Percentiles rank a stretch among this genome's conserved stretches.
Evolutionary conservation across 176 grass and related monocot species (phyloP).

Genomic region (Phoenix dactylifera): DNA sequence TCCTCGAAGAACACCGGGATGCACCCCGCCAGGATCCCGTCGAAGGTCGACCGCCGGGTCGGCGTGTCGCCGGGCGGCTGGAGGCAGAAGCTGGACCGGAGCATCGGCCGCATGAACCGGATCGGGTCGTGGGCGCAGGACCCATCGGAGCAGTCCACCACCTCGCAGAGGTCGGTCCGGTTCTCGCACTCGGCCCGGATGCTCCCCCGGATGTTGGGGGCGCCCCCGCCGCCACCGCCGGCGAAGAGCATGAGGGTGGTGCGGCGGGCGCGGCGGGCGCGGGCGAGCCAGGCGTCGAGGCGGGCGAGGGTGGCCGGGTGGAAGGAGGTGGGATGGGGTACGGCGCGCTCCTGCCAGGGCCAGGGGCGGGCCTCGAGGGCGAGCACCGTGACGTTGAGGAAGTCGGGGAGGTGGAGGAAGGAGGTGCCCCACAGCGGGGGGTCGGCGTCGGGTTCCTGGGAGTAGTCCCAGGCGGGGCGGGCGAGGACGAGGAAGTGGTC

Average conservation of each 20-base stretch:
- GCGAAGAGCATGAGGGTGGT: constrained; percentile 43
- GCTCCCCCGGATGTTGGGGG: constrained; percentile 43
- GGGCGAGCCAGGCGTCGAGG: constrained; percentile 44
- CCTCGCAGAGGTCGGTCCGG: constrained; percentile 30
- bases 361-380: constrained; percentile 47
- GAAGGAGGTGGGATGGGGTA: constrained; percentile 72
- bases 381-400: constrained; percentile 62
- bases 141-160: constrained; percentile 56
- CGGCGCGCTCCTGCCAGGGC: constrained; percentile 89
- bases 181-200: constrained; percentile 50
- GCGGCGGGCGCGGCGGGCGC: constrained; percentile 31
- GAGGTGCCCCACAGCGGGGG: constrained; percentile 46
- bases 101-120: constrained; percentile 44
- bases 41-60: constrained; percentile 54
- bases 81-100: constrained; percentile 44
- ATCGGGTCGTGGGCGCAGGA: constrained; percentile 28
- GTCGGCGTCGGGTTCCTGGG: constrained; percentile 24
- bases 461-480: constrained; percentile 65
- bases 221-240: constrained; percentile 18
- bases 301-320: constrained; percentile 41
- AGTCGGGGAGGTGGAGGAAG: constrained; percentile 48
- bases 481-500: constrained; percentile 70
- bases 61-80: constrained; percentile 55
- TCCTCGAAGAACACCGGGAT: constrained; percentile 72
- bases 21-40: constrained; percentile 53